Conservation (phyloP, 2,329 filamentous ascomycete genomes). For the Ascochyta koolunga region DNA sequence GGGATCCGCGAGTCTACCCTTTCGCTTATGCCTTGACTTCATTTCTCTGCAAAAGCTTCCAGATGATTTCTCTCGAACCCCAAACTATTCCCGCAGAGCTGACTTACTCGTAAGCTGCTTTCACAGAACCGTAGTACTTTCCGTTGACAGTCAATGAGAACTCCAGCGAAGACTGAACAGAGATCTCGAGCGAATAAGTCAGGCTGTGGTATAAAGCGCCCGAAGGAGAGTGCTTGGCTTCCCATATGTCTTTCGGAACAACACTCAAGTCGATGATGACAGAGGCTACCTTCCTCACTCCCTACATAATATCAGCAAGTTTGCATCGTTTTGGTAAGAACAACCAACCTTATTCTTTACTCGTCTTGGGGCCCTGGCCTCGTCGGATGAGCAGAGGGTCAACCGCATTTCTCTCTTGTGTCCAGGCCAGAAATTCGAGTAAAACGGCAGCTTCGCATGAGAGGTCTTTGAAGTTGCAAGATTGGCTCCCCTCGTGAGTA, state of each 20-base stretch:
- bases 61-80: too few species aligned
- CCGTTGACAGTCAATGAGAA: conserved; percentile 22
- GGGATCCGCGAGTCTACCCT: too few species aligned
- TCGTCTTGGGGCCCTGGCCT: too few species aligned
- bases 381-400: too few species aligned
- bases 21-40: too few species aligned
- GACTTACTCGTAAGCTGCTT: conserved; percentile 18
- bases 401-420: neutral
- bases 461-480: neutral
- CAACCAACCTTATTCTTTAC: too few species aligned
- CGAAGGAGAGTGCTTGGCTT: rapidly evolving
- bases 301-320: too few species aligned
- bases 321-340: too few species aligned
- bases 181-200: conserved; percentile 11
- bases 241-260: conserved; percentile 13
- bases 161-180: conserved; percentile 25
- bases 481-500: conserved; percentile 25
- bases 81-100: too few species aligned
- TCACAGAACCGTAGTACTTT: conserved; percentile 22
- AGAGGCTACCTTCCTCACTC: conserved; percentile 11
- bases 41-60: too few species aligned
- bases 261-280: conserved; percentile 16
- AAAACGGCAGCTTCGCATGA: neutral
- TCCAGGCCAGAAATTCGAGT: neutral
- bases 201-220: conserved; percentile 7